phyloP scores from a whole-genome alignment of 495 filamentous ascomycete genomes.

The Platismatia glauca region DNA sequence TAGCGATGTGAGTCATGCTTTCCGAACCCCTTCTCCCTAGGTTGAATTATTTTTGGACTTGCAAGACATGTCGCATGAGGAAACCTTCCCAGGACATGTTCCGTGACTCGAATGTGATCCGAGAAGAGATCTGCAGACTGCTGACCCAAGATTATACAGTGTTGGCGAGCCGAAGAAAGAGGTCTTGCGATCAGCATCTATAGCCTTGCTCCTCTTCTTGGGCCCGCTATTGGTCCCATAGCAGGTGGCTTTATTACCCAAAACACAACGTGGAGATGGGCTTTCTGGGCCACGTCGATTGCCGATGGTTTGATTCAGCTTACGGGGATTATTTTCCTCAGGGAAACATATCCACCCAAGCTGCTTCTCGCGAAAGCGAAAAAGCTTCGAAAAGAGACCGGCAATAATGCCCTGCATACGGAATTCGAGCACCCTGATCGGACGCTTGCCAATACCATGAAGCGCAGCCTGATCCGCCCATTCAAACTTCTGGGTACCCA shows the following conservation, averaged over 20 bases:
- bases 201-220: constrained; percentile 55
- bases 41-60: too few species aligned
- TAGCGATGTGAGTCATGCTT: too few species aligned
- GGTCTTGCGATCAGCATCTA: constrained; percentile 58
- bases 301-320: constrained; percentile 53
- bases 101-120: too few species aligned
- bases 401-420: constrained; percentile 53
- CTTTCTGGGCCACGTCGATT: constrained; percentile 57
- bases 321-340: constrained; percentile 56
- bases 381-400: constrained; percentile 52
- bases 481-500: constrained; percentile 53
- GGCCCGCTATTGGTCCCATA: constrained; percentile 57
- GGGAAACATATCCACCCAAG: constrained; percentile 60
- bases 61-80: too few species aligned
- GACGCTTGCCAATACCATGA: constrained; percentile 36
- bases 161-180: too few species aligned
- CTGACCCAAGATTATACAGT: too few species aligned
- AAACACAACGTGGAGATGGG: constrained; percentile 63
- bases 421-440: constrained; percentile 49
- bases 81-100: too few species aligned
- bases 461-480: constrained; percentile 42
- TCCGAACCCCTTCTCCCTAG: too few species aligned
- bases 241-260: constrained; percentile 58
- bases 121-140: too few species aligned
- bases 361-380: constrained; percentile 50